Conservation (phyloP, 2,329 filamentous ascomycete genomes). For the Exophiala spinifera region DNA sequence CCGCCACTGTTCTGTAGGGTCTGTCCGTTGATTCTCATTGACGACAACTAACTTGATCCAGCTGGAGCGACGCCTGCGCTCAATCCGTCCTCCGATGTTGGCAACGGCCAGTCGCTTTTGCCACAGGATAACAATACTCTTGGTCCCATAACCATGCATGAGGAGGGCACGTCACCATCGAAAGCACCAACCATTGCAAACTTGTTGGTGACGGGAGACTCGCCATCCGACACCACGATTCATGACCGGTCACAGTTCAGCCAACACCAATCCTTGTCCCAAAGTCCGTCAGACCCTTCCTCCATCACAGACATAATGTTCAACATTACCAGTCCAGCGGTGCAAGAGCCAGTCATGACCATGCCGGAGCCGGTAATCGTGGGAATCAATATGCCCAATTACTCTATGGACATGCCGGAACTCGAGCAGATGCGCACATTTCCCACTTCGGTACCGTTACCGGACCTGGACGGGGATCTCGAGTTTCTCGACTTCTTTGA, state of each 20-base stretch:
- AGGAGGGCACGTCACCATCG: no score
- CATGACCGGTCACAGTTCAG: not conserved
- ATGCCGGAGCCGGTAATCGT: not conserved
- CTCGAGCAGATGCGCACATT: conserved; percentile 23
- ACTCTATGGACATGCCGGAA: conserved; percentile 11
- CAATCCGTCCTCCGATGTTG: no score
- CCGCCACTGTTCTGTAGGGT: no score
- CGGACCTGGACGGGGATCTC: conserved; percentile 19
- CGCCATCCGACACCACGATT: no score
- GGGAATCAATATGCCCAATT: conserved; percentile 12
- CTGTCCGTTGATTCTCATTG: no score
- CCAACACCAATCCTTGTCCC: not conserved
- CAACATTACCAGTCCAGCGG: not conserved
- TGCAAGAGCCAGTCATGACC: not conserved
- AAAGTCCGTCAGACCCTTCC: not conserved
- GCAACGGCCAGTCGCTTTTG: no score
- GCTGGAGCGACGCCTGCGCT: no score
- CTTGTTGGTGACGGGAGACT: not conserved
- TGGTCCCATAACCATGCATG: no score
- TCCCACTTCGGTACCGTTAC: conserved; percentile 17
- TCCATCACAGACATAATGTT: not conserved
- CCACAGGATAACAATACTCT: no score
- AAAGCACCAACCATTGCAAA: not conserved
- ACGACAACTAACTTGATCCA: no score
- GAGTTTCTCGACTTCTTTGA: conserved; percentile 26